These are phyloP conservation scores for Noccaea caerulescens DNA, from an alignment of 345 rosid genomes.

Conservation along the genomic window DNA sequence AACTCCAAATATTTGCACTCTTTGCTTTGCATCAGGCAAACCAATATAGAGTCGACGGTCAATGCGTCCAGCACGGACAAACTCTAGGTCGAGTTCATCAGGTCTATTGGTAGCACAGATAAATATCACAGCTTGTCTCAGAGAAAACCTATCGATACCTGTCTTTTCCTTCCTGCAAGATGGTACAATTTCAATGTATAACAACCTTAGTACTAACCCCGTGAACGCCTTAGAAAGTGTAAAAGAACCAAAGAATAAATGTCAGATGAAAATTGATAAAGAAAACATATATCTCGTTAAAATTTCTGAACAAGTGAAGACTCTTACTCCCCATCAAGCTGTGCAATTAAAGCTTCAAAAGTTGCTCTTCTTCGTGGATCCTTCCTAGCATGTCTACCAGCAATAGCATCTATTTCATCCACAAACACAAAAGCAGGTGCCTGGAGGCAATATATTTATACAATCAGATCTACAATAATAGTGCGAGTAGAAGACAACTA, in stretches of 20 bases:
- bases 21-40: slow-evolving; percentile 88
- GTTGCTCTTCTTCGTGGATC: slow-evolving; percentile 88
- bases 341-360: slow-evolving; percentile 86
- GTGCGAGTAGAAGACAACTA: slow-evolving; percentile 19
- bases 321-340: slow-evolving; percentile 96
- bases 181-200: slow-evolving; percentile 20
- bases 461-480: slow-evolving; percentile 18
- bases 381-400: slow-evolving; percentile 90
- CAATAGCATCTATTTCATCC: slow-evolving; percentile 98
- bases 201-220: slow-evolving; percentile 10
- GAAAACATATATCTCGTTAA: slow-evolving; percentile 1
- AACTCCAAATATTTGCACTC: slow-evolving; percentile 89
- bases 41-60: slow-evolving; percentile 96
- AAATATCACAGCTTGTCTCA: slow-evolving; percentile 96
- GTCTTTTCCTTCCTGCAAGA: slow-evolving; percentile 79
- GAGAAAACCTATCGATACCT: slow-evolving; percentile 86
- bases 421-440: slow-evolving; percentile 97
- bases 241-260: background rate
- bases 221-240: slow-evolving; percentile 7
- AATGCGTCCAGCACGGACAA: slow-evolving; percentile 90
- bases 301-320: slow-evolving; percentile 18
- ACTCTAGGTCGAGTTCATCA: slow-evolving; percentile 93
- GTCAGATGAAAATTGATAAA: slow-evolving; percentile 12
- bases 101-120: slow-evolving; percentile 98
- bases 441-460: slow-evolving; percentile 46